Conservation (phyloP, 768 basidiomycete genomes). For the Auriculariales sp. region DNA sequence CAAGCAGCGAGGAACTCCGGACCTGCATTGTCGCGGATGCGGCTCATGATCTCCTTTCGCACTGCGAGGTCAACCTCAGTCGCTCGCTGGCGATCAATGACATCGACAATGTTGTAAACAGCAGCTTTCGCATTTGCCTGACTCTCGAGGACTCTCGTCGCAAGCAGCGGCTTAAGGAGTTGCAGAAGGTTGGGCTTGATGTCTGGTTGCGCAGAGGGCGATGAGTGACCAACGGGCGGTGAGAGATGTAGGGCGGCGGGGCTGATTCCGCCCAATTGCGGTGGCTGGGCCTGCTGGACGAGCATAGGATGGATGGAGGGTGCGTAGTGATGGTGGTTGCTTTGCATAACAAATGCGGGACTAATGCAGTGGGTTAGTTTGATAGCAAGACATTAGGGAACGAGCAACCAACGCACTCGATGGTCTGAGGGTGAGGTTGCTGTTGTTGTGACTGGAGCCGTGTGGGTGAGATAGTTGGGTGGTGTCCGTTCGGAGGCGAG, state of each 20-base stretch:
- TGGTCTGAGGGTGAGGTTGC: conserved; percentile 21
- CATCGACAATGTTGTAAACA: conserved; percentile 39
- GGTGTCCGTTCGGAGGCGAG: background rate
- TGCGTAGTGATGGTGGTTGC: conserved; percentile 56
- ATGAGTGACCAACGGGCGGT: background rate
- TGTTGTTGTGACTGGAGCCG: conserved; percentile 1
- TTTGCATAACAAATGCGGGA: conserved; percentile 49
- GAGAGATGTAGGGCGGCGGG: too few species aligned
- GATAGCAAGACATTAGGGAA: background rate
- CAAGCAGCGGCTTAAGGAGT: conserved; percentile 41
- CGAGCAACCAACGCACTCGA: conserved; percentile 40
- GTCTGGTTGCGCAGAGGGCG: conserved; percentile 10
- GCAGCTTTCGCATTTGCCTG: conserved; percentile 28
- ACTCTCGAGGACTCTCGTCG: conserved; percentile 21
- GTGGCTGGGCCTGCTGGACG: conserved; percentile 24
- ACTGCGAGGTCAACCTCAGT: conserved; percentile 47
- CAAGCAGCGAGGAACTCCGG: conserved; percentile 82
- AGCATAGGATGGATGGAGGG: conserved; percentile 18
- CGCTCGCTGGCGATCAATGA: conserved; percentile 38
- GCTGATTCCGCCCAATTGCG: too few species aligned
- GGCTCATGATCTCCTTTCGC: conserved; percentile 63
- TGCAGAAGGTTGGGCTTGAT: conserved; percentile 35
- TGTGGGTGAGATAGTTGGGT: background rate
- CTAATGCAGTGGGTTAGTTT: conserved; percentile 18
- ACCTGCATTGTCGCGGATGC: conserved; percentile 69